phyloP scores from a whole-genome alignment of 768 basidiomycete genomes.

The Pisolithus tinctorius region DNA sequence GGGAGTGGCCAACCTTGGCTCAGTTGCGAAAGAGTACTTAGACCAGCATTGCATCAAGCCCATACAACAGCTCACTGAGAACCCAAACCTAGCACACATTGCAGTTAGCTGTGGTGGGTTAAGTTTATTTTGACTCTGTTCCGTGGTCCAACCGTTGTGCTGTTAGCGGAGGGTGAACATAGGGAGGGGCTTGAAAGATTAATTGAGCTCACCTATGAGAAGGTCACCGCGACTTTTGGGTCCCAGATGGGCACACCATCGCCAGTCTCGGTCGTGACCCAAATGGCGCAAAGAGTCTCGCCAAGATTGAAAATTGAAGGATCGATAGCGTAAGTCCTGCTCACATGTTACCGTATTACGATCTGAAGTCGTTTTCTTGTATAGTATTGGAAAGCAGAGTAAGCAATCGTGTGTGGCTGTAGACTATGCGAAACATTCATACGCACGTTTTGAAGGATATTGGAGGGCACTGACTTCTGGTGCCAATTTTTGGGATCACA shows the following conservation, averaged over 20 bases:
- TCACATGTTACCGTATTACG: too few species aligned
- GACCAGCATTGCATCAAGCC: background rate
- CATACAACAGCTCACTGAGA: background rate
- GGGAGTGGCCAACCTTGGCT: background rate
- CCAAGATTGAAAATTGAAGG: background rate
- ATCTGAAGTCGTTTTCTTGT: background rate
- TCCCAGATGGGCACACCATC: background rate
- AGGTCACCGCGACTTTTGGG: background rate
- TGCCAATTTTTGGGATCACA: slow-evolving; percentile 3
- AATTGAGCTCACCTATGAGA: background rate
- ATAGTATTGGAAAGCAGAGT: background rate
- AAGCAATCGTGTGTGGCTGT: background rate
- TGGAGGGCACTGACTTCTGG: slow-evolving; percentile 11
- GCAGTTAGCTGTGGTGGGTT: background rate
- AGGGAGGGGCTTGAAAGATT: background rate
- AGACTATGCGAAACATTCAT: background rate
- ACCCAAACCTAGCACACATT: background rate
- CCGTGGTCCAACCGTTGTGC: background rate
- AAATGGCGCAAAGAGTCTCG: background rate
- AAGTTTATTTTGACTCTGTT: too few species aligned
- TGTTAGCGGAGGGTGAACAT: background rate
- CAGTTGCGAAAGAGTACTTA: background rate
- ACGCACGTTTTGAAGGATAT: slow-evolving; percentile 7
- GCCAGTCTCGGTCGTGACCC: background rate
- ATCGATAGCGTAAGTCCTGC: slow-evolving; percentile 1